Evolutionary conservation across 352 stramenopile genomes (phyloP).

Genomic region (Plasmopara viticola): DNA sequence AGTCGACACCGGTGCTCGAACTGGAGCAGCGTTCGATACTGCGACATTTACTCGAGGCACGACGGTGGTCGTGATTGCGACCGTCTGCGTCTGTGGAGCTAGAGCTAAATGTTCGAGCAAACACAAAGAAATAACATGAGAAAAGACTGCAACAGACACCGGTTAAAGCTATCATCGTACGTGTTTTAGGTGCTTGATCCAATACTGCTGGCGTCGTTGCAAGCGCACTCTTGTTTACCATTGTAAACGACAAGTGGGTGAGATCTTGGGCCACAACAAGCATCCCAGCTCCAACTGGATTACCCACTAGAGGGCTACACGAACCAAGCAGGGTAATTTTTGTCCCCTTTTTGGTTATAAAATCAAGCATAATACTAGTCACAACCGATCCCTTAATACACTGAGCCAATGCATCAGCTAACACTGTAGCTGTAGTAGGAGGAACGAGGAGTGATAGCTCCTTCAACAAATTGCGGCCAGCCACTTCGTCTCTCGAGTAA

Average conservation of each 20-base stretch:
- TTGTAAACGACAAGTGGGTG: slow-evolving; percentile 34
- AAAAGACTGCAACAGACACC: too few species aligned
- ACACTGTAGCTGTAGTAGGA: slow-evolving; percentile 36
- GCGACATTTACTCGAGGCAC: slow-evolving; percentile 1
- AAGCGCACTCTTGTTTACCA: slow-evolving; percentile 37
- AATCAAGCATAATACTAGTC: slow-evolving; percentile 48
- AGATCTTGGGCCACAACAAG: slow-evolving; percentile 75
- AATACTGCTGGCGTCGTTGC: slow-evolving; percentile 51
- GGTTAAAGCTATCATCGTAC: slow-evolving; percentile 25
- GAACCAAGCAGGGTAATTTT: slow-evolving; percentile 63
- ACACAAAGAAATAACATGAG: background rate
- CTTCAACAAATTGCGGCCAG: slow-evolving; percentile 58
- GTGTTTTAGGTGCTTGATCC: slow-evolving; percentile 36
- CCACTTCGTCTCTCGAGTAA: slow-evolving; percentile 79
- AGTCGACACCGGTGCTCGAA: slow-evolving; percentile 9
- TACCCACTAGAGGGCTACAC: slow-evolving; percentile 68
- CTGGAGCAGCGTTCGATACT: slow-evolving; percentile 13
- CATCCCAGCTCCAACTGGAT: slow-evolving; percentile 72
- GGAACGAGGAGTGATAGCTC: slow-evolving; percentile 70
- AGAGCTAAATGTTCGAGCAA: slow-evolving; percentile 1
- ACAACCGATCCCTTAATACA: slow-evolving; percentile 53
- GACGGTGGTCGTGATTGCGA: background rate
- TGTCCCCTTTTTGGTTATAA: slow-evolving; percentile 46
- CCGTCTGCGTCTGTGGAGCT: slow-evolving; percentile 22
- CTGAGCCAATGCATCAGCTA: slow-evolving; percentile 53